Conservation (phyloP, 148 eudicot species). For the Camellia granthamiana region DNA sequence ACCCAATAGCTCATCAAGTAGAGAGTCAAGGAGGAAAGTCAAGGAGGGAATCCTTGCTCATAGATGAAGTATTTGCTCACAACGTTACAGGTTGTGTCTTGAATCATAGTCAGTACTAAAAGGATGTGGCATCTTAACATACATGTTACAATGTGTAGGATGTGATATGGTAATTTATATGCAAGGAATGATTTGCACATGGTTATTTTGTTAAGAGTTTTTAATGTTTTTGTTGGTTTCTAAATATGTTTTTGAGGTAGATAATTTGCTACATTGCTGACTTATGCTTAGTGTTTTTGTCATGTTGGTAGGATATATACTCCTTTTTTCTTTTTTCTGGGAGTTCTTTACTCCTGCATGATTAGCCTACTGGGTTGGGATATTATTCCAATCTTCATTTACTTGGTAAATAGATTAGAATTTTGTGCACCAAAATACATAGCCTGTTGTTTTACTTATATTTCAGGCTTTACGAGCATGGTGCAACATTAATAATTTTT, state of each 20-base stretch:
- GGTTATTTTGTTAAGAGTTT: background rate
- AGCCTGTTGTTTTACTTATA: background rate
- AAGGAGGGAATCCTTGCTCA: no score
- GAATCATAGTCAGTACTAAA: background rate
- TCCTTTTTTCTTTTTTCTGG: background rate
- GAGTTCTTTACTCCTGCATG: background rate
- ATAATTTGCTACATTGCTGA: background rate
- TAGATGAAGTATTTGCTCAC: background rate
- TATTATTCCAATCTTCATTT: background rate
- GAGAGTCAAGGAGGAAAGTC: no score
- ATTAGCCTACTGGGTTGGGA: background rate
- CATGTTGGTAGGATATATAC: no score
- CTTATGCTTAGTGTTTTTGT: no score
- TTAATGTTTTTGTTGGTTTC: background rate
- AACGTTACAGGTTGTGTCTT: background rate
- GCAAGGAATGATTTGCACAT: background rate
- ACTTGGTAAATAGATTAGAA: no score
- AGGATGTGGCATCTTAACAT: background rate
- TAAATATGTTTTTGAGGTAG: background rate
- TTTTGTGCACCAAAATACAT: conserved; percentile 3
- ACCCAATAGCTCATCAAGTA: no score
- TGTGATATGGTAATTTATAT: background rate
- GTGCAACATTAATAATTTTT: background rate
- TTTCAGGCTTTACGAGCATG: background rate
- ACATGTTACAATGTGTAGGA: background rate